These are phyloP conservation scores for Phaeophleospora eucalypticola DNA, from an alignment of 2,329 filamentous ascomycete genomes.

Conservation along the genomic window DNA sequence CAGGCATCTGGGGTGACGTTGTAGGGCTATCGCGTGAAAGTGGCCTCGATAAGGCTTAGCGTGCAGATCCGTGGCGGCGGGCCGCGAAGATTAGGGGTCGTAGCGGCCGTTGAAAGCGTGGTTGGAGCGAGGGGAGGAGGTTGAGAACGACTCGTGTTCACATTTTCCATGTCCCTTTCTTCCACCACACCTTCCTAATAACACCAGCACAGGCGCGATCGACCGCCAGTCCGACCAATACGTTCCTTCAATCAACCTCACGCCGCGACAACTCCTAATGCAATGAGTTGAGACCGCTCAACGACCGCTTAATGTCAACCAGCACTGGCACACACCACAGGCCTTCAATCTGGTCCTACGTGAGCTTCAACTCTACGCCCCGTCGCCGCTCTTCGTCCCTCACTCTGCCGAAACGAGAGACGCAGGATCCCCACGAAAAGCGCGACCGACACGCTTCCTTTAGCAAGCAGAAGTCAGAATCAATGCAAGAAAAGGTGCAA, in stretches of 20 bases:
- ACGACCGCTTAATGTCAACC: constrained; percentile 14
- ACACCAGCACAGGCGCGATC: too few relatives aligned
- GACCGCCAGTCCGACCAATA: not conserved
- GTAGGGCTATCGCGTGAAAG: not conserved
- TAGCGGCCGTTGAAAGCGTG: not conserved
- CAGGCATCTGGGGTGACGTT: not conserved
- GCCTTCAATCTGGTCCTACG: constrained; percentile 48
- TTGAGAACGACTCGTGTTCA: not conserved
- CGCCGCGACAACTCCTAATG: not conserved
- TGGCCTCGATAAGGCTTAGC: not conserved
- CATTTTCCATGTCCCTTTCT: not conserved
- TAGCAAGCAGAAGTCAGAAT: constrained; percentile 27
- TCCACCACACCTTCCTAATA: not conserved
- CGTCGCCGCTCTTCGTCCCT: constrained; percentile 52
- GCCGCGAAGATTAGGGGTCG: not conserved
- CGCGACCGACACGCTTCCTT: constrained; percentile 37
- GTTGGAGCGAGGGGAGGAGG: not conserved
- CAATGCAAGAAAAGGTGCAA: constrained; percentile 36
- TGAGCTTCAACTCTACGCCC: constrained; percentile 42
- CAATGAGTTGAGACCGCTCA: not conserved
- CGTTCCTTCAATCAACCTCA: not conserved
- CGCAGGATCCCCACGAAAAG: constrained; percentile 46
- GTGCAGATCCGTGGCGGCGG: not conserved
- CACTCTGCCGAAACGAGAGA: constrained; percentile 43
- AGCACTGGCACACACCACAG: constrained; percentile 7